phyloP scores from a whole-genome alignment of 352 stramenopile species.

The Globisporangium cederbergense region DNA sequence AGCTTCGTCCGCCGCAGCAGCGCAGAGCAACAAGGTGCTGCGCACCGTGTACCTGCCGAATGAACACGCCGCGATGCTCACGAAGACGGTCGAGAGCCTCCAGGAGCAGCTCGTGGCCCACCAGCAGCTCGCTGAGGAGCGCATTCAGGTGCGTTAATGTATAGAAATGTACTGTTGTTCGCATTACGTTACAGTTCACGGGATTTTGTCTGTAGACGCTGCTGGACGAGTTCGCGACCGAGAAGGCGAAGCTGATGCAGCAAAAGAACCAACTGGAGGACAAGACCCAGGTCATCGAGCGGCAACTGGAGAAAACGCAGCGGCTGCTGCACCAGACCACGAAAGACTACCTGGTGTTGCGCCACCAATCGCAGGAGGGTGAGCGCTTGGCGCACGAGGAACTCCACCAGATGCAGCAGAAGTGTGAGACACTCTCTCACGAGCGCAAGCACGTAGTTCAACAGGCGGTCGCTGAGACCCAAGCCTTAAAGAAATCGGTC shows the following conservation, averaged over 20 bases:
- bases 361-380: constrained; percentile 59
- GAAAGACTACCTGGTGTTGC: constrained; percentile 73
- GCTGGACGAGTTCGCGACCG: constrained; percentile 47
- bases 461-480: constrained; percentile 42
- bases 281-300: constrained; percentile 33
- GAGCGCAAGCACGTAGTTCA: constrained; percentile 41
- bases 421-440: constrained; percentile 31
- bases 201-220: constrained; percentile 26
- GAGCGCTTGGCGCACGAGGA: constrained; percentile 64
- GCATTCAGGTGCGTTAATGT: constrained; percentile 43
- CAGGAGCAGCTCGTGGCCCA: constrained; percentile 57
- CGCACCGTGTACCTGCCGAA: constrained; percentile 80
- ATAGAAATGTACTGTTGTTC: no score
- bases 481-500: constrained; percentile 40
- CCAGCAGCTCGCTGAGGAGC: constrained; percentile 50
- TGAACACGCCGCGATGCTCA: constrained; percentile 51
- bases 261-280: constrained; percentile 34
- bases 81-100: constrained; percentile 49
- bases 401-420: constrained; percentile 33
- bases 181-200: no score
- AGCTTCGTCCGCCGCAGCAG: constrained; percentile 4
- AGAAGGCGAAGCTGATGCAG: constrained; percentile 51
- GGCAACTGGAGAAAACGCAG: constrained; percentile 52
- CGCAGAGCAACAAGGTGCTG: constrained; percentile 40
- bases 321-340: constrained; percentile 63